Evolutionary conservation across 306 rosid species (phyloP).

Genomic region (cucumber (Cucumis sativus)): Cucumber_9930_V3 NC_026657.2:33015501-33016000

Average conservation of each 20-base stretch:
- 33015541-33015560: no score
- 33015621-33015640: not conserved
- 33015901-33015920: not conserved
- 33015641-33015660: not conserved
- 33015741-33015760: not conserved
- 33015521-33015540: not conserved
- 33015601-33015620: not conserved
- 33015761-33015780: not conserved
- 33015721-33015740: not conserved
- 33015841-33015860: not conserved
- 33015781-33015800: not conserved
- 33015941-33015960: not conserved
- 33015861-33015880: not conserved
- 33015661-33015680: not conserved
- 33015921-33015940: not conserved
- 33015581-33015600: not conserved
- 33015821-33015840: not conserved
- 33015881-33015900: not conserved
- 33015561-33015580: no score
- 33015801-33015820: not conserved
- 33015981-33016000: not conserved
- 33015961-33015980: not conserved
- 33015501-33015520: not conserved
- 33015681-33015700: not conserved
- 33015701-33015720: not conserved